A percentile compares a stretch with the other conserved stretches of the same genome.
phyloP scores from a whole-genome alignment of 805 yeast species.

The Geotrichum ghanense region DNA sequence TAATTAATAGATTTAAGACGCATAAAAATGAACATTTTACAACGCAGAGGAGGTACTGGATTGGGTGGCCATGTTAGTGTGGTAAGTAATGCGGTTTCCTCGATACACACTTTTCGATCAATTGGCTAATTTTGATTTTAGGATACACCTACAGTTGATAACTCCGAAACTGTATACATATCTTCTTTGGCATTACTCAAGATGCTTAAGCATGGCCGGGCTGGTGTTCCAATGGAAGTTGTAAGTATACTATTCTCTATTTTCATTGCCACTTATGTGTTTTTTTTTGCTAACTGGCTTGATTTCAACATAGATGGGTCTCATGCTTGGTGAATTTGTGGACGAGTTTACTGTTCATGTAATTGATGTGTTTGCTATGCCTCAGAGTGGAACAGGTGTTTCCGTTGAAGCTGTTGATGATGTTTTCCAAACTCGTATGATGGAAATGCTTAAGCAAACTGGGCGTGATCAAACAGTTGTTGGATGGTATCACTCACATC shows the following conservation, averaged over 20 bases:
- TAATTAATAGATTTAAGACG: slow-evolving; percentile 17
- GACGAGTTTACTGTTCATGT: slow-evolving; percentile 97
- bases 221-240: slow-evolving; percentile 64
- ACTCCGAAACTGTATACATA: slow-evolving; percentile 91
- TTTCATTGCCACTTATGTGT: slow-evolving; percentile 38
- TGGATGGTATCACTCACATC: slow-evolving; percentile 99
- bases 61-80: slow-evolving; percentile 17
- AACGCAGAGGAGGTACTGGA: slow-evolving; percentile 19
- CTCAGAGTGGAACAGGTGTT: slow-evolving; percentile 92
- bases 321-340: slow-evolving; percentile 96
- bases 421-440: slow-evolving; percentile 97
- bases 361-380: slow-evolving; percentile 98
- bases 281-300: slow-evolving; percentile 33
- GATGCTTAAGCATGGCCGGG: slow-evolving; percentile 94
- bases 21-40: slow-evolving; percentile 19
- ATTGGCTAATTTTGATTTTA: too few relatives aligned
- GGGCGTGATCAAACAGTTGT: slow-evolving; percentile 99
- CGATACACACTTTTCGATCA: too few relatives aligned
- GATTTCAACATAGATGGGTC: slow-evolving; percentile 51
- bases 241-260: slow-evolving; percentile 10
- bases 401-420: slow-evolving; percentile 99
- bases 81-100: slow-evolving; percentile 13
- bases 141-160: slow-evolving; percentile 82
- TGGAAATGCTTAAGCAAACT: slow-evolving; percentile 98
- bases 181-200: slow-evolving; percentile 90